Base-by-base conservation (phyloP, 257 asterid genomes). In the Plectranthus barbatus region DNA sequence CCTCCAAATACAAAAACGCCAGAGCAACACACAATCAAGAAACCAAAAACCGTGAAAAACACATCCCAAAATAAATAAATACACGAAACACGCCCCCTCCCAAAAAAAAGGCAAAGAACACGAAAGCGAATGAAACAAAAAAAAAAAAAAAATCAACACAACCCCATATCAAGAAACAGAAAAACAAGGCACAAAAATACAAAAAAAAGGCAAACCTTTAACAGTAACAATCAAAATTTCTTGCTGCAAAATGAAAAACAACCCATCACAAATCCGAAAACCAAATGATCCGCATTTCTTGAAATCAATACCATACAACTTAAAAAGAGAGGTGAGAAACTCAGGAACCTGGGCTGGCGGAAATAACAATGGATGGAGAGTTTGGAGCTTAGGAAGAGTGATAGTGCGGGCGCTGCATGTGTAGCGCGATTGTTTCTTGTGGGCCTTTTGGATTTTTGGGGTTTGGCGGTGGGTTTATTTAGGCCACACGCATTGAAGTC, bases 301-400 rank as follows among this genome's bases (percentile, higher is more conserved):
- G 68, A 63, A 51, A 70, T 5, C 65, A 64, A 59, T 41, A 52
- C 2, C 0, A 21, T 23, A 26, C 20, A 53, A 20, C 17, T 56
- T 31, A 68, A 58, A 49, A 46, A 11, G 44, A n/a, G 39, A 51
- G 64, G 21, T 15, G 56, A 53, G 56, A 47, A 50, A 53, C 31
- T 7, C 9, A 2, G 31, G 49, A 41, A 62, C 59, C 9, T 59
- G 61, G 77, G 64, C 51, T 33, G 76, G 84, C 81, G 84, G 84
- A 75, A 46, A 56, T 13, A 61, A 29, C 81, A 54, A 79, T 42
- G 79, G 46, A 57, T 4, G 7, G 10, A 33, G 66, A 66, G 73
- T 18, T 72, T 12, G 72, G 75, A 75, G 56, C 68, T 36, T 66
- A 60, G 62, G 9, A 48, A 12, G 13, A 37, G 49, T 56, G 48